Conservation (phyloP, 805 yeast species). For the Lipomyces orientalis region DNA sequence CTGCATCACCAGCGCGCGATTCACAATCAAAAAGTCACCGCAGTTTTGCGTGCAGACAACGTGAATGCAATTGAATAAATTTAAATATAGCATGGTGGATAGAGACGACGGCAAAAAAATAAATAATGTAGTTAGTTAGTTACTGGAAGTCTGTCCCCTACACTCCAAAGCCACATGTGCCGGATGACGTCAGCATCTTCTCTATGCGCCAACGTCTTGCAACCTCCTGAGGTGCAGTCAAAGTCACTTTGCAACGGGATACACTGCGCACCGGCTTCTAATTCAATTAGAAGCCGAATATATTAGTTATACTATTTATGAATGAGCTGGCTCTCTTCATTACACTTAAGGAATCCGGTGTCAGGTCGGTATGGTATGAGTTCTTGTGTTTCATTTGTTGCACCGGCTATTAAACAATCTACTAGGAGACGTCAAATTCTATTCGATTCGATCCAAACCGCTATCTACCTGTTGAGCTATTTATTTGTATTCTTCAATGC, state of each 20-base stretch:
- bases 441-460: conserved; percentile 11
- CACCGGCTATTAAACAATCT: not conserved
- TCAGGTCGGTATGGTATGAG: not conserved
- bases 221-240: not conserved
- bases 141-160: too few relatives aligned
- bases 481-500: conserved; percentile 11
- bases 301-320: too few relatives aligned
- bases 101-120: too few relatives aligned
- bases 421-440: conserved; percentile 6
- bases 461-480: conserved; percentile 14
- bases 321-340: not conserved
- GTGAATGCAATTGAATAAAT: too few relatives aligned
- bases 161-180: too few relatives aligned
- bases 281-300: not conserved
- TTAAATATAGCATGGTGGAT: too few relatives aligned
- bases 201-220: too few relatives aligned
- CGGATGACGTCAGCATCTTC: too few relatives aligned
- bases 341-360: not conserved
- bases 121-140: too few relatives aligned
- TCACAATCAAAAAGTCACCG: too few relatives aligned
- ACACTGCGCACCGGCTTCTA: not conserved
- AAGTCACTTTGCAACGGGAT: not conserved
- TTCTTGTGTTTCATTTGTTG: conserved; percentile 14
- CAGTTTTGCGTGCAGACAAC: too few relatives aligned
- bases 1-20: too few relatives aligned